Evolutionary conservation across 2,329 filamentous ascomycete genomes (phyloP), one percentile per base, ranked within the genome.

Genomic region (Penicillium sp.): DNA sequence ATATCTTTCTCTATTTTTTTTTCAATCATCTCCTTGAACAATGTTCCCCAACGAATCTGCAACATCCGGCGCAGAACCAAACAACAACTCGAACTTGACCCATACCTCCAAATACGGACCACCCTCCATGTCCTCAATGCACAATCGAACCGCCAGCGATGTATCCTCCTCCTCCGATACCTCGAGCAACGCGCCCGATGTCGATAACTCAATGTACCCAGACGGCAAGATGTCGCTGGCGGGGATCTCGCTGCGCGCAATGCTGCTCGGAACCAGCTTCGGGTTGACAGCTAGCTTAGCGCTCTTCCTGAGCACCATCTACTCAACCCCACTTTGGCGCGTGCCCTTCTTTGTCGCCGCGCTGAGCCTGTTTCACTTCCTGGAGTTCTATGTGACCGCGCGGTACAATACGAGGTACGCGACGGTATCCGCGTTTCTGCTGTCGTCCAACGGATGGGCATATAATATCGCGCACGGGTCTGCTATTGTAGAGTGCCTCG

Each of bases 361-460:
- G 13, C 85, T 97, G 44, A 82, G 87, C 26, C 65, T 88, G 29
- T 97, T 97, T 76, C 94, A 99, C 79, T 97, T 96, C 75, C 86
- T 97, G 72, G 94, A 99, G 75, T 99, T 92, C 79, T 96, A 86
- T 81, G 90, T 87, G 30, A 97, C 93, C 0, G 92, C 93, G 8
- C 79, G 81, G 51, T 90, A 89, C 76, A 97, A 97, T 74, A 90
- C 90, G 0, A 80, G 81, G 14, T 80, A 85, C 47, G 90, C 90
- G 18, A 83, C 81, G 23, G 79, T 92, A 18, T 82, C 83, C 49
- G 88, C 90, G 34, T 99, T 95, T 71, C 83, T 99, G 13, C 81
- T 97, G 34, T 87, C 86, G 35, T 85, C 84, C 46, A 99, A 99
- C 72, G 94, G 94, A 71, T 84, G 83, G 40, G 85, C 84, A 6